A percentile compares a stretch with the other conserved stretches of the same genome.
phyloP scores from a whole-genome alignment of 2,329 filamentous ascomycete species.

The Stagonosporopsis vannaccii region DNA sequence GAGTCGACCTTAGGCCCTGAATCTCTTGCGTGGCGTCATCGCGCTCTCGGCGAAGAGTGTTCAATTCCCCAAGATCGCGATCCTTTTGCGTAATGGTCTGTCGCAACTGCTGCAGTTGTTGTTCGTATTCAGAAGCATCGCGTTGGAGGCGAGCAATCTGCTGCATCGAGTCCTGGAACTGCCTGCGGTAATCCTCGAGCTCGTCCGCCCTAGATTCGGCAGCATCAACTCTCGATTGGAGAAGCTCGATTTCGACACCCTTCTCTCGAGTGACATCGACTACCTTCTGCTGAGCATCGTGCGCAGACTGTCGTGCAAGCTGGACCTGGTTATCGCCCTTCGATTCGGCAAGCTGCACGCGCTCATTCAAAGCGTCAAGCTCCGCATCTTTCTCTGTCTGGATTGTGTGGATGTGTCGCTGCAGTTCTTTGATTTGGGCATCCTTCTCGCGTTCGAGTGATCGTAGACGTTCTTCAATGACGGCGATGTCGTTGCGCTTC shows the following conservation, averaged over 20 bases:
- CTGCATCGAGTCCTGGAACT: constrained; percentile 46
- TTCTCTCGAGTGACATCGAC: constrained; percentile 48
- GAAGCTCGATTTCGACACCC: constrained; percentile 47
- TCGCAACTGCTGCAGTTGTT: constrained; percentile 43
- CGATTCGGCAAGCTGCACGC: constrained; percentile 50
- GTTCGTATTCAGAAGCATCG: constrained; percentile 39
- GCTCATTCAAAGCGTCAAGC: constrained; percentile 50
- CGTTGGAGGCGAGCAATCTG: constrained; percentile 42
- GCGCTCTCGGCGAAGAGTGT: constrained; percentile 39
- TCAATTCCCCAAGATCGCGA: constrained; percentile 38
- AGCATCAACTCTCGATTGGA: constrained; percentile 46
- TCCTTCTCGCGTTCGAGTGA: constrained; percentile 47
- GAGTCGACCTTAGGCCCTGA: constrained; percentile 36
- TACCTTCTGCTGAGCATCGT: constrained; percentile 49
- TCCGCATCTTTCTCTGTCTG: constrained; percentile 49
- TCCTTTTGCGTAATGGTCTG: constrained; percentile 40
- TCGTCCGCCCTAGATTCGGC: constrained; percentile 47
- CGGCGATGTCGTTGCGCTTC: constrained; percentile 40
- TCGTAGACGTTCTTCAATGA: constrained; percentile 43
- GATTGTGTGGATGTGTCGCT: constrained; percentile 42
- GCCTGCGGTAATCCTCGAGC: constrained; percentile 46
- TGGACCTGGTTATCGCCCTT: constrained; percentile 51
- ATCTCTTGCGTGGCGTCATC: constrained; percentile 46
- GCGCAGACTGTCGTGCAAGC: constrained; percentile 50
- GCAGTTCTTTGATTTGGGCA: constrained; percentile 45